Conservation (phyloP, 2,329 filamentous ascomycete genomes). For the Phialemonium atrogriseum region DNA sequence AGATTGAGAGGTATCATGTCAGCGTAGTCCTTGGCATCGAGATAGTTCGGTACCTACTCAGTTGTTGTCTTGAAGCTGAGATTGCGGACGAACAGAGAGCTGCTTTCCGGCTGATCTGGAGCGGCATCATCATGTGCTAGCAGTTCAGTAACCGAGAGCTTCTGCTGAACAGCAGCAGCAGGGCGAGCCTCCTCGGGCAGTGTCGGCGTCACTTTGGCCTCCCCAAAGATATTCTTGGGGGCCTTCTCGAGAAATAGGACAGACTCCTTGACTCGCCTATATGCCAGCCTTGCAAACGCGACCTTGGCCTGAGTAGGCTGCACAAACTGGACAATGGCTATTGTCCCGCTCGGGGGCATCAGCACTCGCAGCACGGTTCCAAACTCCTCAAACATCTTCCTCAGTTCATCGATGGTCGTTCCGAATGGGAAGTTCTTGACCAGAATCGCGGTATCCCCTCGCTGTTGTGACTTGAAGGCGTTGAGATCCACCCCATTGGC, state of each 20-base stretch:
- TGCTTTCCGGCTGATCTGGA: slow-evolving; percentile 51
- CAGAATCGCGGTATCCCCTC: slow-evolving; percentile 79
- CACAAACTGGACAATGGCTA: slow-evolving; percentile 85
- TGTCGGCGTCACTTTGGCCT: slow-evolving; percentile 15
- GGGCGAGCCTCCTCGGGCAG: slow-evolving; percentile 25
- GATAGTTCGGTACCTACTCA: no score
- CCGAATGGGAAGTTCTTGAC: slow-evolving; percentile 93
- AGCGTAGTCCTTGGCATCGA: no score
- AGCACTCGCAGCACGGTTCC: slow-evolving; percentile 74
- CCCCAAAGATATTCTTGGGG: slow-evolving; percentile 67
- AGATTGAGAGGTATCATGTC: no score
- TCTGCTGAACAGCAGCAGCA: slow-evolving; percentile 43
- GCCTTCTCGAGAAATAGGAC: slow-evolving; percentile 92
- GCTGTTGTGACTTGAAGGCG: slow-evolving; percentile 76
- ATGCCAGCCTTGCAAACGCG: slow-evolving; percentile 79
- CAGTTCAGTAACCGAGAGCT: slow-evolving; percentile 61
- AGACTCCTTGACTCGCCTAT: slow-evolving; percentile 83
- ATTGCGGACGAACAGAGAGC: slow-evolving; percentile 90
- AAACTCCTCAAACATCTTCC: slow-evolving; percentile 75
- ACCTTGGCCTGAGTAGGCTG: slow-evolving; percentile 71
- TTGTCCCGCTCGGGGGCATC: slow-evolving; percentile 88
- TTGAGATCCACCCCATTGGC: slow-evolving; percentile 86
- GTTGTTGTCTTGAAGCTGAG: slow-evolving; percentile 86
- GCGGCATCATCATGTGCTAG: slow-evolving; percentile 50
- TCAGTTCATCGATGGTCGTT: slow-evolving; percentile 70